These are phyloP conservation scores for Centrapalus pauciflorus DNA, from an alignment of 129 eudicot species.

Conservation along the genomic window DNA sequence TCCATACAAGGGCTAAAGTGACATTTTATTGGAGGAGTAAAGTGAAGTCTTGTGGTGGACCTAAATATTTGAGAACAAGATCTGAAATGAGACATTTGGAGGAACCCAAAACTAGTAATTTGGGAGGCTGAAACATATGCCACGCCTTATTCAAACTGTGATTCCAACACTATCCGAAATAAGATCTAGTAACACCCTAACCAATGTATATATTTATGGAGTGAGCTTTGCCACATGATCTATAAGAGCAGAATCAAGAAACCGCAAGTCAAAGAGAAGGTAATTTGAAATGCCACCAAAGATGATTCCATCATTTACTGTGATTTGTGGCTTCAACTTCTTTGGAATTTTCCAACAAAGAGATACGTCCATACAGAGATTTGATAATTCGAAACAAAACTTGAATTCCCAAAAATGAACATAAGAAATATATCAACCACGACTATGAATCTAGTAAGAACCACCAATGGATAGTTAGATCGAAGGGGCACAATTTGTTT, in stretches of 20 bases:
- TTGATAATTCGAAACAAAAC: too few species aligned
- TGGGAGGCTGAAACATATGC: constrained; percentile 29
- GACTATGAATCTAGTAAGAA: too few species aligned
- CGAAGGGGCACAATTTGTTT: too few species aligned
- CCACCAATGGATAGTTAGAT: too few species aligned
- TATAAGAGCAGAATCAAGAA: background rate
- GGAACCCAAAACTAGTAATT: constrained; percentile 1
- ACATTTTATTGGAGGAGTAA: background rate
- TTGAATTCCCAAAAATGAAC: too few species aligned
- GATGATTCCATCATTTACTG: too few species aligned
- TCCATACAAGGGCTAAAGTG: constrained; percentile 12
- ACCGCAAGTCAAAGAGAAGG: too few species aligned
- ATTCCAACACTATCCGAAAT: background rate
- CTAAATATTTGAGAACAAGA: background rate
- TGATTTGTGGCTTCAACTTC: background rate
- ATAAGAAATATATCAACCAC: too few species aligned
- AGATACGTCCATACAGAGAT: too few species aligned
- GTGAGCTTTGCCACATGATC: background rate
- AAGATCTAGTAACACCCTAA: background rate
- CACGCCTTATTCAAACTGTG: constrained; percentile 27
- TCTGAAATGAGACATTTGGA: background rate
- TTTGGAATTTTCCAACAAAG: too few species aligned
- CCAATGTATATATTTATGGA: background rate
- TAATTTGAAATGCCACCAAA: too few species aligned
- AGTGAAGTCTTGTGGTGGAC: background rate